These are phyloP conservation scores for Boletus semigastroideus DNA, from an alignment of 1,284 basidiomycete genomes.

Conservation along the genomic window DNA sequence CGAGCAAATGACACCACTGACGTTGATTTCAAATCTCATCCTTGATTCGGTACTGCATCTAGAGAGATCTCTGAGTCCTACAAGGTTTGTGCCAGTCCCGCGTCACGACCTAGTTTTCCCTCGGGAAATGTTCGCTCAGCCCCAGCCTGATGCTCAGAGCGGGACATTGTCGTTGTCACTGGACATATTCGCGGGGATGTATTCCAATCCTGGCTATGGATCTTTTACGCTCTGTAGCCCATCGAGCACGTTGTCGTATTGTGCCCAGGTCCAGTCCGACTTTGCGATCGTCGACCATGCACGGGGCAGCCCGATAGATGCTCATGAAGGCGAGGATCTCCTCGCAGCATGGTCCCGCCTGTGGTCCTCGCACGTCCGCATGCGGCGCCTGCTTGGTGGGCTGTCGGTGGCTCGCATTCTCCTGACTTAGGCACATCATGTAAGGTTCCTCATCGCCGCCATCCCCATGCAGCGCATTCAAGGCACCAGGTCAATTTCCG, in stretches of 20 bases:
- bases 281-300: constrained; percentile 33
- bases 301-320: too few relatives aligned
- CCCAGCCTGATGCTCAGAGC: neutral
- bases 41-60: constrained; percentile 19
- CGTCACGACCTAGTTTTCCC: too few relatives aligned
- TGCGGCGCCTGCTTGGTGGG: too few relatives aligned
- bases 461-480: too few relatives aligned
- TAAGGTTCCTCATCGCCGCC: too few relatives aligned
- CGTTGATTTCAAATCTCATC: constrained; percentile 14
- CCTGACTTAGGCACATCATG: too few relatives aligned
- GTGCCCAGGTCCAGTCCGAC: constrained; percentile 25
- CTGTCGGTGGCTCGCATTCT: too few relatives aligned
- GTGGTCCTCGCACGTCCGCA: constrained; percentile 33
- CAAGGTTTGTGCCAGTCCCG: too few relatives aligned
- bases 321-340: too few relatives aligned
- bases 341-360: constrained; percentile 29
- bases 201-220: constrained; percentile 37
- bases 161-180: constrained; percentile 9
- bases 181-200: constrained; percentile 35
- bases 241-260: constrained; percentile 27
- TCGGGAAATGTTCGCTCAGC: too few relatives aligned
- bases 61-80: neutral
- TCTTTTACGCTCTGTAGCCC: constrained; percentile 36
- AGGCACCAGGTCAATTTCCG: too few relatives aligned
- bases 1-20: constrained; percentile 9